Base-by-base conservation (phyloP, 2,329 filamentous ascomycete genomes). In the Ophiostoma perfectum region DNA sequence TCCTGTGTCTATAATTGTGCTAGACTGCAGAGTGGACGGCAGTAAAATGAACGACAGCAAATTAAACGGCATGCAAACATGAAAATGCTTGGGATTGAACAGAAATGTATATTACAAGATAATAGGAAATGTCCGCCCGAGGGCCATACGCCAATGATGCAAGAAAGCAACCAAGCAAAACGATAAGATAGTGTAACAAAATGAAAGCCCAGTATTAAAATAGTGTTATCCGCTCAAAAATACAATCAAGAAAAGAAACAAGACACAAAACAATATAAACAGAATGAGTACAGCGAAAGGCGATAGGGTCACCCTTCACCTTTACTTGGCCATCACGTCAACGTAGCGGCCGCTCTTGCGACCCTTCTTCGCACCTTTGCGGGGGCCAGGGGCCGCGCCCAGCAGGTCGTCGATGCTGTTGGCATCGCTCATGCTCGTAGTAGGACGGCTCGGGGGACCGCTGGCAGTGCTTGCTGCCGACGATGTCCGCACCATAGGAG, bases 401-500 rank as follows among this genome's bases (percentile, higher is more conserved):
- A 99, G 81, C 71, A 99, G 81, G 77, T 99, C 95, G 74, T 99
- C 95, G 75, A 99, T 96, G 74, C 90, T 95, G 78, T 89, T 96
- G n/a, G 92, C 92, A 75, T 92, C 92, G 78, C 92, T 96, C 83
- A 97, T 88, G 71, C 91, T 90, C 3, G 92, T 96, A 5, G 86
- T 79, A 4, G 93, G 93, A 71, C 90, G 82, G 75, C 86, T 88
- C 3, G 87, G 86, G 11, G 88, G 88, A n/a, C 79, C 78, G 72
- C 67, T 69, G 27, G 75, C 72, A 38, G 76, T 77, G 73, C 82
- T 85, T 27, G 78, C 78, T 69, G 78, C 81, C 14, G 83, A 86
- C 18, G 78, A 78, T 1, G 82, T 81, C 39, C 84, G 81, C 36
- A 64, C 18, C 69, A 79, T 70, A 3, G 66, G 39, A 4, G 75